These are phyloP conservation scores for Rhytidiadelphus loreus DNA, from an alignment of 225 moss, liverwort and hornwort species.

Conservation along the genomic window DNA sequence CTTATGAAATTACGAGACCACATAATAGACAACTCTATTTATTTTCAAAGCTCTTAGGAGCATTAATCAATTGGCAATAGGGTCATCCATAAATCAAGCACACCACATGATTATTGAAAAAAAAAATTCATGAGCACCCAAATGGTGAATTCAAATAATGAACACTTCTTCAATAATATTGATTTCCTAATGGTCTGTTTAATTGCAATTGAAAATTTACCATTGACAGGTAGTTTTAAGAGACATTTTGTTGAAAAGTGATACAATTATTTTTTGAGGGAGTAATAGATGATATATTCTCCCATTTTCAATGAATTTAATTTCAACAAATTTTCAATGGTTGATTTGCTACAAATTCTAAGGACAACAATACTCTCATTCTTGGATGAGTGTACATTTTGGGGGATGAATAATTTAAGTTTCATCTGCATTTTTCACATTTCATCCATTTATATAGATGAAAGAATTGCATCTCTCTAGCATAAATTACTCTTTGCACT, in stretches of 20 bases:
- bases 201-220: background rate
- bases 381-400: too few relatives aligned
- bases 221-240: background rate
- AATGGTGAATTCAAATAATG: too few relatives aligned
- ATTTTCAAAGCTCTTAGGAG: background rate
- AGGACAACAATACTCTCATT: too few relatives aligned
- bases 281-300: background rate
- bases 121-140: too few relatives aligned
- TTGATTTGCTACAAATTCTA: too few relatives aligned
- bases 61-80: background rate
- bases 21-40: rapidly evolving
- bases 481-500: background rate
- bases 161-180: background rate
- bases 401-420: too few relatives aligned
- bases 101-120: too few relatives aligned
- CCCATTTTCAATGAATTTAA: background rate
- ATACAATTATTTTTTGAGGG: background rate
- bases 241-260: background rate
- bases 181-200: too few relatives aligned
- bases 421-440: too few relatives aligned
- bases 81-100: background rate
- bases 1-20: background rate
- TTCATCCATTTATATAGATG: too few relatives aligned
- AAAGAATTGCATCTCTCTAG: too few relatives aligned
- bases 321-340: too few relatives aligned